Evolutionary conservation across 257 asterid species (phyloP).

Genomic region (Salvia miltiorrhiza): DNA sequence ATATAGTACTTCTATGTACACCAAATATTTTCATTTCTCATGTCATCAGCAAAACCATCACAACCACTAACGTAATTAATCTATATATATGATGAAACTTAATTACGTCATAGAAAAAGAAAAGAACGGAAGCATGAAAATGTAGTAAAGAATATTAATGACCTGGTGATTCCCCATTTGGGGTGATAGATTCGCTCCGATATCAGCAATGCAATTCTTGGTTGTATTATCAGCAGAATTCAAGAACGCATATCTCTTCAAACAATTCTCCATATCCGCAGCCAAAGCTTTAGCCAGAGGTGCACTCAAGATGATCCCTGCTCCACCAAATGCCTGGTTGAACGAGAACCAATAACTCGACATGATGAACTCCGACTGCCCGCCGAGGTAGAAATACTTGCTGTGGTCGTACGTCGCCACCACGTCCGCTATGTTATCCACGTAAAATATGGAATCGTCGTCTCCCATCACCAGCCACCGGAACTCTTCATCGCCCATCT

Average conservation of each 20-base stretch:
- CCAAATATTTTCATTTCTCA: too few species aligned
- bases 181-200: slow-evolving; percentile 56
- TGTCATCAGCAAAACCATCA: too few species aligned
- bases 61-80: too few species aligned
- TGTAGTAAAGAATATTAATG: slow-evolving; percentile 27
- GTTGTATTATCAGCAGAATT: slow-evolving; percentile 48
- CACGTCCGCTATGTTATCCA: slow-evolving; percentile 55
- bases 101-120: too few species aligned
- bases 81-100: too few species aligned
- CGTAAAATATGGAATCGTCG: slow-evolving; percentile 63
- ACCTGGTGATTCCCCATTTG: slow-evolving; percentile 58
- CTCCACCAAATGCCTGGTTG: slow-evolving; percentile 70
- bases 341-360: slow-evolving; percentile 51
- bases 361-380: slow-evolving; percentile 43
- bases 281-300: slow-evolving; percentile 59
- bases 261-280: slow-evolving; percentile 37
- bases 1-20: too few species aligned
- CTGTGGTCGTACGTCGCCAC: slow-evolving; percentile 44
- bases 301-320: slow-evolving; percentile 54
- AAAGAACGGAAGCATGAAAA: too few species aligned
- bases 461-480: slow-evolving; percentile 76
- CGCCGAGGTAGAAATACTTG: slow-evolving; percentile 45
- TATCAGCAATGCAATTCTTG: slow-evolving; percentile 51
- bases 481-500: slow-evolving; percentile 9
- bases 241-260: slow-evolving; percentile 38